Percentiles rank a stretch among this genome's conserved stretches.
Conservation (phyloP, 768 basidiomycete species). For the Brasilioporus rufonigricans region DNA sequence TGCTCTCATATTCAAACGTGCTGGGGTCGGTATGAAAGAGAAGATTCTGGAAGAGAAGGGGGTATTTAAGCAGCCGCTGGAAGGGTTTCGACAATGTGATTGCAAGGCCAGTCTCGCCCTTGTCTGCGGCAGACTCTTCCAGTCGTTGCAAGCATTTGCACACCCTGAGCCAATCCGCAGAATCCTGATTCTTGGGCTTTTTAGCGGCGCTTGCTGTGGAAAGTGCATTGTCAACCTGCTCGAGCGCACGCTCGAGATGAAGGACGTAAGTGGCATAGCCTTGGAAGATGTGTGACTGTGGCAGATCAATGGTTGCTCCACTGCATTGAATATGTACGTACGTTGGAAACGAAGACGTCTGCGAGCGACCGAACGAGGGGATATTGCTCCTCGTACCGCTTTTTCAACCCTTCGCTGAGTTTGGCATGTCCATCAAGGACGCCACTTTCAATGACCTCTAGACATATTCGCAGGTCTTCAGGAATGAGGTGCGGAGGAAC, state of each 20-base stretch:
- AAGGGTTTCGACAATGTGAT: slow-evolving; percentile 97
- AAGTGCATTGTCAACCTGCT: slow-evolving; percentile 80
- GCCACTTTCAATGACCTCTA: slow-evolving; percentile 83
- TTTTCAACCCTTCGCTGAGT: slow-evolving; percentile 79
- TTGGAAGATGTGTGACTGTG: slow-evolving; percentile 86
- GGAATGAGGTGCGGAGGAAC: slow-evolving; percentile 80
- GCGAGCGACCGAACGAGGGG: slow-evolving; percentile 90
- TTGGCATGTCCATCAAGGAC: slow-evolving; percentile 88
- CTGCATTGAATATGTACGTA: slow-evolving; percentile 41
- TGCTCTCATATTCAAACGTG: slow-evolving; percentile 96
- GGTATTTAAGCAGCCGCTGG: slow-evolving; percentile 95
- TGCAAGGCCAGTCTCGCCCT: slow-evolving; percentile 91
- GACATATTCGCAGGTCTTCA: slow-evolving; percentile 79
- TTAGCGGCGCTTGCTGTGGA: slow-evolving; percentile 59
- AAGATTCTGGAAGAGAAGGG: slow-evolving; percentile 94
- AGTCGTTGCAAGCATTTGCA: slow-evolving; percentile 72
- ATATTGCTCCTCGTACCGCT: slow-evolving; percentile 94
- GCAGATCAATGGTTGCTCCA: slow-evolving; percentile 19
- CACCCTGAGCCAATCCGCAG: slow-evolving; percentile 74
- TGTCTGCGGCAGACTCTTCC: slow-evolving; percentile 77
- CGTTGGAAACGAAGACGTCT: slow-evolving; percentile 94
- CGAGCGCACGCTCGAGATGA: slow-evolving; percentile 88
- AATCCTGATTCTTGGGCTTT: slow-evolving; percentile 80
- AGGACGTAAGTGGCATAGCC: slow-evolving; percentile 94
- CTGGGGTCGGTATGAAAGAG: slow-evolving; percentile 97